Evolutionary conservation across 1,284 basidiomycete species (phyloP), one percentile per base, ranked within the genome.

Genomic region (Cryptococcus sp.): DNA sequence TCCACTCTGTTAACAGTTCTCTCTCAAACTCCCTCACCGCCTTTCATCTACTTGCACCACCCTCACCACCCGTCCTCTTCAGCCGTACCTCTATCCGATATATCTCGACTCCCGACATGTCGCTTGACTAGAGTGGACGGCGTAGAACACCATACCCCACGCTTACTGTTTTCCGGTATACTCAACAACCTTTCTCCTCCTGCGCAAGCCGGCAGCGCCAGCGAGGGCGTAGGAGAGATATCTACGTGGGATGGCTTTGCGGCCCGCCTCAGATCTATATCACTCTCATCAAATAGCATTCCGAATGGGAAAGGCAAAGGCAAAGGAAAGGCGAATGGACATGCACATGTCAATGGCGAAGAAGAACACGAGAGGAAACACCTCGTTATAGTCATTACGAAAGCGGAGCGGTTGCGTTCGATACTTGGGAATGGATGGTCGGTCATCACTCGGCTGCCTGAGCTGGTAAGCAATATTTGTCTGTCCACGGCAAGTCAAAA

Each of bases 21-120:
- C 11, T 80, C 81, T 74, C 79, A 2, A 78, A 55, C 66, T 2
- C 58, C 76, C 54, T 81, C 86, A 2, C 86, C 87, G 2, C 81
- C 85, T 0, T 90, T 90, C 72, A 81, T 90, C 59, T 87, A 86
- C 73, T 72, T 91, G 34, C 84, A 87, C 62, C 87, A 90, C 73
- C 80, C 84, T 5, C 44, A 80, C 79, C 65, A 83, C 82, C 22
- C 79, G 78, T 10, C 41, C 7, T 44, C 25, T 41, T 38, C 50
- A 40, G 37, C 37, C 10, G 37, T 25, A 17, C 41, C 22, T 44
- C 13, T 44, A 48, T 52, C 11, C 49, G 46, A 26, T 46, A 49
- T 41, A 52, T 20, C 48, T 41, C 23, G n/a, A 17, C 34, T 19
- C 5, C 22, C 41, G 5, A 20, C 50, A 7, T 59, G 58, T 45